These are phyloP conservation scores for Exophiala mesophila DNA, from an alignment of 2,329 filamentous ascomycete genomes.

Conservation along the genomic window DNA sequence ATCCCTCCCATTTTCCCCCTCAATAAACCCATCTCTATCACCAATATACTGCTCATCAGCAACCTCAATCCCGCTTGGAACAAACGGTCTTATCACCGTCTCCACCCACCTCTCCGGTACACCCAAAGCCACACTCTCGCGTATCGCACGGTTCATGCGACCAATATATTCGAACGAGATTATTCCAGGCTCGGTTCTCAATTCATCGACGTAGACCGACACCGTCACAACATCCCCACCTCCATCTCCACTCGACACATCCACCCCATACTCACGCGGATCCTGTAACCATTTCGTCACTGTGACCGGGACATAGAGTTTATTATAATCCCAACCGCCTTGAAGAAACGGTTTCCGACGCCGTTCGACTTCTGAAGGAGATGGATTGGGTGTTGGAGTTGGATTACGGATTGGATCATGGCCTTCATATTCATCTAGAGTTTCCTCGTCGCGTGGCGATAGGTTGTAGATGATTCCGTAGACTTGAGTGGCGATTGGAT, in stretches of 20 bases:
- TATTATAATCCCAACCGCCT: constrained; percentile 27
- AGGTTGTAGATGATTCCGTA: constrained; percentile 41
- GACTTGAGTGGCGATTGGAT: constrained; percentile 26
- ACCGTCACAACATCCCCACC: constrained; percentile 24
- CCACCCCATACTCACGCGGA: constrained; percentile 19
- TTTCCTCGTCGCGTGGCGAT: constrained; percentile 32
- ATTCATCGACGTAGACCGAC: constrained; percentile 41
- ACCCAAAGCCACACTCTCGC: constrained; percentile 35
- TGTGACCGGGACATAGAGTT: constrained; percentile 25
- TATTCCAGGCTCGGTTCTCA: constrained; percentile 30
- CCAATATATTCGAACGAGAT: constrained; percentile 38
- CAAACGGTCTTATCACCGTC: constrained; percentile 36
- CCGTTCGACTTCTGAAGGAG: constrained; percentile 15
- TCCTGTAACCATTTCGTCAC: constrained; percentile 23
- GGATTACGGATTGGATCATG: constrained; percentile 22
- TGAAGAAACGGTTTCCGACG: constrained; percentile 21
- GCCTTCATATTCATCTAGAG: constrained; percentile 38
- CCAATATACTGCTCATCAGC: constrained; percentile 22
- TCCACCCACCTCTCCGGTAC: constrained; percentile 31
- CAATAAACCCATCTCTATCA: constrained; percentile 23
- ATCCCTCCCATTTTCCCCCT: neutral
- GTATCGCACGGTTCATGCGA: constrained; percentile 41
- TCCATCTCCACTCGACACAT: constrained; percentile 6
- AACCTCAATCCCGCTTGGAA: constrained; percentile 28
- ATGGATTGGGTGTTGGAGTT: constrained; percentile 14